phyloP scores from a whole-genome alignment of 352 stramenopile species.

The Peronospora destructor region DNA sequence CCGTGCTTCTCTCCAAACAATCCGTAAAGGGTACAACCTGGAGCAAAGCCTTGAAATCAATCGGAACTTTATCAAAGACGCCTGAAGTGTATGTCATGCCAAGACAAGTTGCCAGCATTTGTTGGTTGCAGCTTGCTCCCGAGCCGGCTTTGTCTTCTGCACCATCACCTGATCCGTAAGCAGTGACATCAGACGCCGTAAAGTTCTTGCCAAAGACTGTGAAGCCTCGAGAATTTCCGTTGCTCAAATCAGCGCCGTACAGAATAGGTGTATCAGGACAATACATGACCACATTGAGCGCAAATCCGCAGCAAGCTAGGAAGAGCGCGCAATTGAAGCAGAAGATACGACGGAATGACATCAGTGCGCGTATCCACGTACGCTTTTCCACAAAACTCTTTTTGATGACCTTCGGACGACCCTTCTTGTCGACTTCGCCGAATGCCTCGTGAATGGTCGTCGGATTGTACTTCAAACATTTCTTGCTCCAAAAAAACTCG shows the following conservation, averaged over 20 bases:
- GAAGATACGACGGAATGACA: slow-evolving; percentile 81
- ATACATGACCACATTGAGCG: slow-evolving; percentile 71
- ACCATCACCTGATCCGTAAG: slow-evolving; percentile 27
- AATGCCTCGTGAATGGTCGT: slow-evolving; percentile 66
- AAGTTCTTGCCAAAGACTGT: slow-evolving; percentile 60
- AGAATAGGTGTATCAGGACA: slow-evolving; percentile 74
- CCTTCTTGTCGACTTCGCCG: slow-evolving; percentile 73
- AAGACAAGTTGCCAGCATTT: slow-evolving; percentile 67
- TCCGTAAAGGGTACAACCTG: slow-evolving; percentile 58
- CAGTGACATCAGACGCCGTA: slow-evolving; percentile 32
- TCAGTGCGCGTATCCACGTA: slow-evolving; percentile 63
- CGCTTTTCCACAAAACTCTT: slow-evolving; percentile 83
- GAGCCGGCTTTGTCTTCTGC: slow-evolving; percentile 29
- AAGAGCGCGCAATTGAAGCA: slow-evolving; percentile 77
- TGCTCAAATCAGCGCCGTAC: slow-evolving; percentile 52
- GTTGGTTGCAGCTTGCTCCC: slow-evolving; percentile 39
- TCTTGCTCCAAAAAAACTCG: slow-evolving; percentile 87
- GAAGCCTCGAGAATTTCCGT: slow-evolving; percentile 38
- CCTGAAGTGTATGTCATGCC: slow-evolving; percentile 41
- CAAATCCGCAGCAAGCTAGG: slow-evolving; percentile 49
- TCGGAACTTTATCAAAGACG: slow-evolving; percentile 41
- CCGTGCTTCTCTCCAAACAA: slow-evolving; percentile 50
- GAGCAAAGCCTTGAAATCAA: slow-evolving; percentile 73
- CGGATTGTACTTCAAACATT: slow-evolving; percentile 73
- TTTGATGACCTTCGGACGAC: slow-evolving; percentile 69